phyloP scores from a whole-genome alignment of 169 alveolate genomes.

The Blepharisma undulans region DNA sequence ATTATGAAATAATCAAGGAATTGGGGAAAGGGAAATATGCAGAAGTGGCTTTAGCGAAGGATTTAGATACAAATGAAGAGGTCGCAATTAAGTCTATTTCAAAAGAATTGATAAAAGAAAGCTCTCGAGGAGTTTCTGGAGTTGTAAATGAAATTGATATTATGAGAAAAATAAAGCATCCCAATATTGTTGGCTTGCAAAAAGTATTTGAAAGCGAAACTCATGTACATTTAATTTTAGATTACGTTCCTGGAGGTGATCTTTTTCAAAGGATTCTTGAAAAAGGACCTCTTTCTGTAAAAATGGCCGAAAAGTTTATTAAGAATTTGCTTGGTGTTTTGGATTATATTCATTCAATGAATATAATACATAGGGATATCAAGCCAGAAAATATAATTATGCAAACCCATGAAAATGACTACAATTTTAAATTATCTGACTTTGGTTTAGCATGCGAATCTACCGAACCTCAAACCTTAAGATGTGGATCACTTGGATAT shows the following conservation, averaged over 20 bases:
- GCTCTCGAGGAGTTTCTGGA: background rate
- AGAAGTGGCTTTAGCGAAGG: background rate
- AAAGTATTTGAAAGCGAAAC: conserved; percentile 44
- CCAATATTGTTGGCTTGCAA: conserved; percentile 46
- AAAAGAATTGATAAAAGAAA: background rate
- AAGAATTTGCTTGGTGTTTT: conserved; percentile 55
- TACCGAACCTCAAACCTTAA: background rate
- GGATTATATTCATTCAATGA: conserved; percentile 56
- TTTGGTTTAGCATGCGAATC: conserved; percentile 4
- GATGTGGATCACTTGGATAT: conserved; percentile 36
- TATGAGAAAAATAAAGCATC: conserved; percentile 49
- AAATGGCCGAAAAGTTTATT: conserved; percentile 59
- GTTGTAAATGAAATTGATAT: conserved; percentile 46
- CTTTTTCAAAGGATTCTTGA: conserved; percentile 31
- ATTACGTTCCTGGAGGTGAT: conserved; percentile 48
- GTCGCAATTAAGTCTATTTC: conserved; percentile 16
- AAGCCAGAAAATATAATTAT: conserved; percentile 44
- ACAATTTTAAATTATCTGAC: conserved; percentile 19
- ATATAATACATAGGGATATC: conserved; percentile 65
- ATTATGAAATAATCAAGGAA: background rate
- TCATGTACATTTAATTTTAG: conserved; percentile 49
- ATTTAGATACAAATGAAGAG: background rate
- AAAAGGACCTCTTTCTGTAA: conserved; percentile 16
- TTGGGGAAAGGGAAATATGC: conserved; percentile 15
- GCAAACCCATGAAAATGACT: background rate